phyloP scores from a whole-genome alignment of 352 stramenopile species.

The Phytophthora syringae region DNA sequence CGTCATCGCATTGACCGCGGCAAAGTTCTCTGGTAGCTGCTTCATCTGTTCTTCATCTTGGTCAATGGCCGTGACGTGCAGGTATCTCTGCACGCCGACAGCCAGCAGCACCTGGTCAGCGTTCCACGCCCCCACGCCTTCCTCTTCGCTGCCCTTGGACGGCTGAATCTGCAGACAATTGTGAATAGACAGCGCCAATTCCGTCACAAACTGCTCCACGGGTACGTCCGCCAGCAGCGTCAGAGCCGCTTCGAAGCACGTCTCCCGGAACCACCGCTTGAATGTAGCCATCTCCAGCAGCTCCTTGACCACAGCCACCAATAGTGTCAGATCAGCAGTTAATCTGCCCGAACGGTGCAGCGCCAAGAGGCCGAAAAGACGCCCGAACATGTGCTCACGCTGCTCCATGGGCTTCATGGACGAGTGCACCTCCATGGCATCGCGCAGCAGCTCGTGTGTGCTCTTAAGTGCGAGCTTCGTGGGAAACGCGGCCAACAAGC shows the following conservation, averaged over 20 bases:
- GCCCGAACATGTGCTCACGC: conserved; percentile 92
- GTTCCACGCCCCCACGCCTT: conserved; percentile 58
- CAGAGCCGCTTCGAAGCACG: conserved; percentile 75
- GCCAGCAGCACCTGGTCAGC: conserved; percentile 84
- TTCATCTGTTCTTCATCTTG: conserved; percentile 39
- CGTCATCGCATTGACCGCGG: conserved; percentile 50
- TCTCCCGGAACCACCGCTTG: conserved; percentile 90
- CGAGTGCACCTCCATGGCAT: conserved; percentile 81
- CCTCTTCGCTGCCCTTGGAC: conserved; percentile 37
- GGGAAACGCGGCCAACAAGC: conserved; percentile 66
- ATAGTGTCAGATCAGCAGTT: conserved; percentile 40
- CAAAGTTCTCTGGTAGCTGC: conserved; percentile 47
- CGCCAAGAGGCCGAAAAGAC: conserved; percentile 87
- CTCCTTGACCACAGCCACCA: conserved; percentile 69
- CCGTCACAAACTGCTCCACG: conserved; percentile 51
- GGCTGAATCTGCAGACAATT: conserved; percentile 39
- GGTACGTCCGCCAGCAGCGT: conserved; percentile 62
- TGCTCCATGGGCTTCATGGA: conserved; percentile 94
- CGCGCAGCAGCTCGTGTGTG: conserved; percentile 64
- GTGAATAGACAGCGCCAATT: conserved; percentile 35
- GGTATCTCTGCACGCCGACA: conserved; percentile 75
- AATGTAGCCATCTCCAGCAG: conserved; percentile 84
- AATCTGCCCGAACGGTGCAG: conserved; percentile 81
- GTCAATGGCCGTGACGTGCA: conserved; percentile 49
- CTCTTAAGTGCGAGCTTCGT: conserved; percentile 46